A percentile compares a stretch with the other conserved stretches of the same genome.
These are phyloP conservation scores for Parsonsia alboflavescens DNA, from an alignment of 257 asterid species.

Conservation along the genomic window DNA sequence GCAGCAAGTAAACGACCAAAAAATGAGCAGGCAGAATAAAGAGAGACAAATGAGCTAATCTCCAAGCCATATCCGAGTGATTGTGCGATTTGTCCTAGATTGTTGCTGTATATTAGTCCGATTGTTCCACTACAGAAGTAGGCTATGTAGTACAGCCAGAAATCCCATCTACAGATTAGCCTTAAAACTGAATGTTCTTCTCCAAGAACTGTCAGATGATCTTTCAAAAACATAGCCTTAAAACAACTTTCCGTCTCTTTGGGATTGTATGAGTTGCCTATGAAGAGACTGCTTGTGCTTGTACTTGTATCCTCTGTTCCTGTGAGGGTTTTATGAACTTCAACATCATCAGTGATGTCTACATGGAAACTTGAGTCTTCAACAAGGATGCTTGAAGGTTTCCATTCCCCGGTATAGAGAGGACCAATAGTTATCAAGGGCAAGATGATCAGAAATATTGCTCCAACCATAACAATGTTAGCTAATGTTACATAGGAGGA, in stretches of 20 bases:
- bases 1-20: constrained; percentile 65
- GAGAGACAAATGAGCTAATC: constrained; percentile 41
- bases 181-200: constrained; percentile 49
- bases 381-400: constrained; percentile 12
- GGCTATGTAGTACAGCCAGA: constrained; percentile 59
- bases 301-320: constrained; percentile 15
- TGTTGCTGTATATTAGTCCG: constrained; percentile 57
- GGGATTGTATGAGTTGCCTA: constrained; percentile 12
- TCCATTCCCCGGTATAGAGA: constrained; percentile 20
- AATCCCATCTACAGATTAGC: constrained; percentile 39
- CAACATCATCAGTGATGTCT: constrained; percentile 23
- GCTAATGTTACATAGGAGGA: constrained; percentile 25
- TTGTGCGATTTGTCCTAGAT: constrained; percentile 62
- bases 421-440: constrained; percentile 29
- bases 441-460: constrained; percentile 39
- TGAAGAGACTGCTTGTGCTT: constrained; percentile 5
- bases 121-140: constrained; percentile 63
- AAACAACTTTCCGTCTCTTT: constrained; percentile 18
- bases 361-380: constrained; percentile 16
- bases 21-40: constrained; percentile 64
- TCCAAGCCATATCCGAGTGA: constrained; percentile 47
- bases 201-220: constrained; percentile 35
- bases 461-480: constrained; percentile 34
- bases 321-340: constrained; percentile 19
- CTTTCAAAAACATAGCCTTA: constrained; percentile 17